phyloP scores from a whole-genome alignment of 176 grass and related monocot species.

The sorghum (Sorghum bicolor) region Sorghum_bicolor_NCBIv3 NC_012877.2:62668501-62669000 shows the following conservation, averaged over 20 bases:
- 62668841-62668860: not conserved
- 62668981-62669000: not conserved
- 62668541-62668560: constrained; percentile 30
- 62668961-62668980: not conserved
- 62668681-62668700: constrained; percentile 76
- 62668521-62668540: constrained; percentile 39
- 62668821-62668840: not conserved
- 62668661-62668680: constrained; percentile 74
- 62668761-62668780: constrained; percentile 73
- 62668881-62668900: not conserved
- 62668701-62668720: constrained; percentile 82
- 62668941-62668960: not conserved
- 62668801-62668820: constrained; percentile 3
- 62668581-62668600: constrained; percentile 61
- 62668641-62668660: constrained; percentile 69
- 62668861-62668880: not conserved
- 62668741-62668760: constrained; percentile 99
- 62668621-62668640: constrained; percentile 95
- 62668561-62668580: constrained; percentile 64
- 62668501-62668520: constrained; percentile 76
- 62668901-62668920: not conserved
- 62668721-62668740: constrained; percentile 92
- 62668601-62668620: constrained; percentile 71
- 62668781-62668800: constrained; percentile 76
- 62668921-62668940: not conserved